These are phyloP conservation scores for Cladosporium sp. DNA, from an alignment of 2,329 filamentous ascomycete species.

Conservation along the genomic window DNA sequence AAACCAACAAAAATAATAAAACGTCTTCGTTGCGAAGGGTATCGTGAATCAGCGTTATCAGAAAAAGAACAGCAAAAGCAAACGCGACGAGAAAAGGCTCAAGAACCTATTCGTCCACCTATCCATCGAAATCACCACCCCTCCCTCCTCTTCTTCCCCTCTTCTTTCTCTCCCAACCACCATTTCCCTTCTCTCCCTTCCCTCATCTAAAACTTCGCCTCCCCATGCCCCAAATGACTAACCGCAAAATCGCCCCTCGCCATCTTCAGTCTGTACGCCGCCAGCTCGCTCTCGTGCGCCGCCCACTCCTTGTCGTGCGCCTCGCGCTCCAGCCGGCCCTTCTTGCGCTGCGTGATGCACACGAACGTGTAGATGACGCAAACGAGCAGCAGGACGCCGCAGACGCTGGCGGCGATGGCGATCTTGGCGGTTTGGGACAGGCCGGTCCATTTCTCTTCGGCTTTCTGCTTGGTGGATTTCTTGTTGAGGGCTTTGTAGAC, in stretches of 20 bases:
- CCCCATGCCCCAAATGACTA: conserved; percentile 9
- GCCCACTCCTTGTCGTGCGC: conserved; percentile 43
- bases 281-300: conserved; percentile 32
- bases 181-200: background rate
- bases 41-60: too few species aligned
- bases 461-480: conserved; percentile 38
- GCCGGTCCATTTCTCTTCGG: conserved; percentile 36
- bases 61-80: too few species aligned
- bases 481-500: conserved; percentile 30
- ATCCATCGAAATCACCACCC: too few species aligned
- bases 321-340: conserved; percentile 44
- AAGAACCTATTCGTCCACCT: too few species aligned
- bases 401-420: conserved; percentile 41
- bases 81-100: too few species aligned
- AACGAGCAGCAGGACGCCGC: conserved; percentile 34
- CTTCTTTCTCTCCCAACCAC: too few species aligned
- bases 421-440: conserved; percentile 44
- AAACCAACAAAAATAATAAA: too few species aligned
- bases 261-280: conserved; percentile 26
- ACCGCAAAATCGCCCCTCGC: conserved; percentile 23
- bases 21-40: too few species aligned
- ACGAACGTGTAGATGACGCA: conserved; percentile 35
- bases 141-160: too few species aligned
- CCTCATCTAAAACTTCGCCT: conserved; percentile 2
- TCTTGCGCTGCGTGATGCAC: conserved; percentile 45